Evolutionary conservation across 139 green algal genomes (phyloP), one percentile per base, ranked within the genome.

Genomic region (Coccomyxa sp.): DNA sequence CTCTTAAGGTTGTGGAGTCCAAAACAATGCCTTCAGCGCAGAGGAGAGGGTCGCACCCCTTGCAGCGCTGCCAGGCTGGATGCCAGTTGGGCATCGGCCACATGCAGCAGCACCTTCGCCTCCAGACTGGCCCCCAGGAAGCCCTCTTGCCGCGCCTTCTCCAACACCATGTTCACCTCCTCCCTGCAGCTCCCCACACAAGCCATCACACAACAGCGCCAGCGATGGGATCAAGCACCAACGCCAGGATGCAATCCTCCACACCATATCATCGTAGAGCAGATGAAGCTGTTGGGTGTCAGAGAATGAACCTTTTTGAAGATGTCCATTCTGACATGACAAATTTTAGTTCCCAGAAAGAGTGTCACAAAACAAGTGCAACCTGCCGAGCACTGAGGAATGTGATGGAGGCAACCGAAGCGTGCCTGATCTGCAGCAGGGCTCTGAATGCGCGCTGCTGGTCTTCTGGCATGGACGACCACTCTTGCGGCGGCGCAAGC

Each of bases 61-160:
- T 95, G 83, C 38, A 98, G 87, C 25, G 58, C 77, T 32, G 87
- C 81, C 80, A 98, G 90, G 38, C 45, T 80, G 1, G 63, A 30
- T 11, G 79, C 79, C 57, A 93, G 67, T 25, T 58, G 63, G 0
- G 87, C 51, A 79, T 97, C 90, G 0, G 71, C 63, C 31, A 94
- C 89, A 82, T 97, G 90, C 78, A 99, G 51, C 58, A 91, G 82
- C 27, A 94, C 88, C 30, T 80, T 82, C 10, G 85, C 78, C 79
- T 98, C 95, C 45, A 98, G 90, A 1, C 87, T 89, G 14, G 95
- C 88, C 13, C 95, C 95, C 59, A 98, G 85, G 0, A 94, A 63
- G 83, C 94, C 94, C 16, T 88, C 91, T 0, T 67, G 84, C 17
- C 95, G 88, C 11, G 93, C 95, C 31, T 88, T 82, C 87, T 99